Evolutionary conservation across 108 stramenopile species (phyloP).

Genomic region (Pinguiococcus pyrenoidosus): DNA sequence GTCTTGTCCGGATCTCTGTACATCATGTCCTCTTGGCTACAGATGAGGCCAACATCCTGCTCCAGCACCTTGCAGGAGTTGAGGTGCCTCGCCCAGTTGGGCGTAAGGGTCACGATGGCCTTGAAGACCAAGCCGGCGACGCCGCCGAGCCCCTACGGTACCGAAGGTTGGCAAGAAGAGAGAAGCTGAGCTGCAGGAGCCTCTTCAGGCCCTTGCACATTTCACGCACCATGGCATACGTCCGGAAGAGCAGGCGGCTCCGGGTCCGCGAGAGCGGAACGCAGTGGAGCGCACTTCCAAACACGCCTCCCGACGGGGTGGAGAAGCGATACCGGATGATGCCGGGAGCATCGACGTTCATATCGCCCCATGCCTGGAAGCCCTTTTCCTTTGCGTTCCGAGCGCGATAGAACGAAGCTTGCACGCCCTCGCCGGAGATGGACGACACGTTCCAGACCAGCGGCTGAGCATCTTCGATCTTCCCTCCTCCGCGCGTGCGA

Average conservation of each 20-base stretch:
- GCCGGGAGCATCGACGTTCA: conserved; percentile 21
- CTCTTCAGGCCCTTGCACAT: no score
- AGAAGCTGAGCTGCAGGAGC: no score
- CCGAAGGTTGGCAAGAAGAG: no score
- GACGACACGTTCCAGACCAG: conserved; percentile 17
- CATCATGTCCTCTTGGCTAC: conserved; percentile 31
- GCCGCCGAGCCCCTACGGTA: no score
- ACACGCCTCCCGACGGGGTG: not conserved
- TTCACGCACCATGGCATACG: conserved; percentile 13
- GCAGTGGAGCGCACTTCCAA: conserved; percentile 31
- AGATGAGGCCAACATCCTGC: conserved; percentile 29
- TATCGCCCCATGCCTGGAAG: not conserved
- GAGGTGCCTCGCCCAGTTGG: conserved; percentile 11
- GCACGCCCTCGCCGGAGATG: not conserved
- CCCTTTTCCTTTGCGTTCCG: no score
- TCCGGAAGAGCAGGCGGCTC: conserved; percentile 22
- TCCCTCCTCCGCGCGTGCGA: conserved; percentile 19
- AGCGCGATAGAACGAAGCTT: no score
- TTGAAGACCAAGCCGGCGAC: not conserved
- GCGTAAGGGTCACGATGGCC: conserved; percentile 10
- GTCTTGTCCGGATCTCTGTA: conserved; percentile 9
- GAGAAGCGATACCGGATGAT: conserved; percentile 10
- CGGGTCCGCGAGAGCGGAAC: conserved; percentile 22
- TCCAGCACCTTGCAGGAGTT: conserved; percentile 32
- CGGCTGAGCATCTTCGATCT: conserved; percentile 13